Percentiles rank a stretch among this genome's conserved stretches.
Evolutionary conservation across 139 green algal species (phyloP).

Genomic region (Chlamydomonas schloesseri): DNA sequence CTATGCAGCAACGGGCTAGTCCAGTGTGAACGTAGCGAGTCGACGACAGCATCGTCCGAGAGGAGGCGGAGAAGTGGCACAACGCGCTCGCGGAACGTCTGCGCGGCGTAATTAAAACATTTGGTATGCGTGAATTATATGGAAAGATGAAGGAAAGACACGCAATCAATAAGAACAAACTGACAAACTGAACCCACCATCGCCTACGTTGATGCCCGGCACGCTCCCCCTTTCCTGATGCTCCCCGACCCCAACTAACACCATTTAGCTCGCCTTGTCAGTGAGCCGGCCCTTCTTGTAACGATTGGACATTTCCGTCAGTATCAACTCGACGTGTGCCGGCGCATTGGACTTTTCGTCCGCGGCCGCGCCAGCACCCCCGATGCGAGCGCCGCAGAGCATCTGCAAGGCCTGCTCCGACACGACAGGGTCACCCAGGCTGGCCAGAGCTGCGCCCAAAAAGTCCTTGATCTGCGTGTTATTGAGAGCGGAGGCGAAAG

Average conservation of each 20-base stretch:
- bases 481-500: neutral
- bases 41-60: neutral
- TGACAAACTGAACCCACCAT: too few relatives aligned
- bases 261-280: neutral
- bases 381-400: neutral
- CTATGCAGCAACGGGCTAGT: slow-evolving; percentile 24
- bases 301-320: neutral
- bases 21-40: slow-evolving; percentile 17
- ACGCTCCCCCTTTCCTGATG: too few relatives aligned
- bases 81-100: slow-evolving; percentile 15
- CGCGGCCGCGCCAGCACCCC: neutral
- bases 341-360: neutral
- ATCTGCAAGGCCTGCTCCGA: neutral
- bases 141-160: neutral
- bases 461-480: neutral
- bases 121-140: too few relatives aligned
- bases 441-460: neutral
- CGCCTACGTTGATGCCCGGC: too few relatives aligned
- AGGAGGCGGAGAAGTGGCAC: slow-evolving; percentile 25
- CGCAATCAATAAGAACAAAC: too few relatives aligned
- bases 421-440: neutral
- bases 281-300: neutral
- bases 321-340: neutral
- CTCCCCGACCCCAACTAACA: neutral
- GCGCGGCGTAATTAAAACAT: too few relatives aligned